Base-by-base conservation (phyloP, 2,329 filamentous ascomycete species). In the Aspergillus versicolor region DNA sequence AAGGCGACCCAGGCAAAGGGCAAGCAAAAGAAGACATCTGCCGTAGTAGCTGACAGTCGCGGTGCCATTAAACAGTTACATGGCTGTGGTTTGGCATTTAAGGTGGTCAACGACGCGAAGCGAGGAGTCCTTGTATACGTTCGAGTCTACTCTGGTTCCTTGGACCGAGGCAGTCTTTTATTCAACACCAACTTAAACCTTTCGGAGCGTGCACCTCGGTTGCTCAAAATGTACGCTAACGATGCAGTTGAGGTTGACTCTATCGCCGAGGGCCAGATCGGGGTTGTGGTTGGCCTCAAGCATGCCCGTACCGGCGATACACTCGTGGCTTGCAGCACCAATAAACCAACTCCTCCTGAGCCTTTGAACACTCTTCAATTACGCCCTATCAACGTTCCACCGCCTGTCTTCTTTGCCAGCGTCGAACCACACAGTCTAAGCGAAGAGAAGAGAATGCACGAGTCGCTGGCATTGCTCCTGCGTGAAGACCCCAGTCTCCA, bases 381-480 rank as follows among this genome's bases (percentile, higher is more conserved):
- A 37, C 86, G 91, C 15, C 91, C 94, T 0, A 94, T 96, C 27
- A 84, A 90, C 58, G 90, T 97, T 0, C 93, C 94, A 0, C 92
- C 94, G 0, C 92, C 94, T 0, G 94, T 99, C 0, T 96, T 97
- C 69, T 99, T 97, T 73, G 88, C 95, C n/a, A 91, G 92, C 59
- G 87, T 97, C 27, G 93, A 97, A 62, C 91, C 86, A 17, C 77
- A 91, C 64, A 88, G 90, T 65, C 78, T 90, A 32, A 83, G 88
- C 32, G 91, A 92, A 63, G 89, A 92, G 65, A 92, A 92, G 65
- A 84, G 88, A 57, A 84, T 99, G 5, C 85, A 90, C 55, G 85
- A 88, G 5, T 88, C 89, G 1, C 79, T 99, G 5, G 83, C 86
- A 5, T 84, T 94, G 48, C 83, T 96, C 5, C 84, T 96, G 0